Percentiles rank a stretch among this genome's conserved stretches.
phyloP scores from a whole-genome alignment of 2,329 filamentous ascomycete genomes.

The Dothistroma pini region DNA sequence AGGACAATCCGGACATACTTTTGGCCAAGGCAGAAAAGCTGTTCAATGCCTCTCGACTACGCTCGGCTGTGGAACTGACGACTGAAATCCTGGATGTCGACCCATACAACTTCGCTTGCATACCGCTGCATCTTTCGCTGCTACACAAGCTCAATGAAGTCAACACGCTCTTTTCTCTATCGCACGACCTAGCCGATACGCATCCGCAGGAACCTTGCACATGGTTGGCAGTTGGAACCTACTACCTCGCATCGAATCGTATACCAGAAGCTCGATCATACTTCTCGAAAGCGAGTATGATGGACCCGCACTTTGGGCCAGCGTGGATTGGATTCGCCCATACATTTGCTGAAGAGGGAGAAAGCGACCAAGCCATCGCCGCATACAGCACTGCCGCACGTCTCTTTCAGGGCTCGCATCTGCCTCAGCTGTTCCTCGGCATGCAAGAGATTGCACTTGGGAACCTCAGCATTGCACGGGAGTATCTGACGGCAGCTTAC shows the following conservation, averaged over 20 bases:
- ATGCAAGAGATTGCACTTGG: conserved; percentile 98
- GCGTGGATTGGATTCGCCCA: conserved; percentile 99
- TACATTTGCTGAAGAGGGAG: conserved; percentile 94
- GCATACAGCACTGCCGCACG: conserved; percentile 94
- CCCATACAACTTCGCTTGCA: conserved; percentile 82
- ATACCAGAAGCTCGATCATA: conserved; percentile 92
- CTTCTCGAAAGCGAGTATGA: conserved; percentile 95
- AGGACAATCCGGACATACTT: conserved; percentile 81
- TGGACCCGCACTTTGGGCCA: conserved; percentile 95
- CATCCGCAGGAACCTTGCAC: conserved; percentile 88
- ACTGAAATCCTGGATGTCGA: conserved; percentile 76
- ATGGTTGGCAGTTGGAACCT: conserved; percentile 91
- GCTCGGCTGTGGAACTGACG: conserved; percentile 79
- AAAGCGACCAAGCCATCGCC: conserved; percentile 96
- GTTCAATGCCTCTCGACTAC: conserved; percentile 92
- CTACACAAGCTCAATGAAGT: conserved; percentile 83
- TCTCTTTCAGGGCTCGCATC: conserved; percentile 92
- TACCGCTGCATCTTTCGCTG: conserved; percentile 88
- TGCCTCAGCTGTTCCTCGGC: conserved; percentile 91
- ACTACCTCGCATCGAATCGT: conserved; percentile 85
- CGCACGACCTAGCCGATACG: conserved; percentile 87
- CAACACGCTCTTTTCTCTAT: conserved; percentile 84
- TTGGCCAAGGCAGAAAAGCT: conserved; percentile 85
- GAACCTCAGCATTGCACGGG: conserved; percentile 88
- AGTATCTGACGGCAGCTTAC: conserved; percentile 90